phyloP scores from a whole-genome alignment of 2,329 filamentous ascomycete species.

The Trichoderma oligosporum region DNA sequence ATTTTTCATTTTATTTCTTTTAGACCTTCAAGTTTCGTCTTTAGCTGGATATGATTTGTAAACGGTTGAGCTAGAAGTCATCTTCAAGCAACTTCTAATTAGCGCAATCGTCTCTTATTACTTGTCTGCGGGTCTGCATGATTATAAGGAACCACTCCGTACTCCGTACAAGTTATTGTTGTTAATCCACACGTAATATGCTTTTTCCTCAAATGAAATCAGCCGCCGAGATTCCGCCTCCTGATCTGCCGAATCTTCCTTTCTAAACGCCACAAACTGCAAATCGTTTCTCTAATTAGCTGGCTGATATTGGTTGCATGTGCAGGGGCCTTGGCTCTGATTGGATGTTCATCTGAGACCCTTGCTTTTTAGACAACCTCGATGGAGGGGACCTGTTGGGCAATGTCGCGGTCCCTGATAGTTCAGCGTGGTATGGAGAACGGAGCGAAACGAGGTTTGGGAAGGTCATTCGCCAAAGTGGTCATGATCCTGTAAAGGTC shows the following conservation, averaged over 20 bases:
- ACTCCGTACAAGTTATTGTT: too few species aligned
- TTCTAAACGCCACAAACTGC: not conserved
- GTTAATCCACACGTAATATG: not conserved
- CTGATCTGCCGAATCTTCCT: constrained; percentile 3
- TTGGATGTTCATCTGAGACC: constrained; percentile 6
- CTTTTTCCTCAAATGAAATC: constrained; percentile 1
- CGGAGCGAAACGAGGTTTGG: constrained; percentile 3
- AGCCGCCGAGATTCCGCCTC: constrained; percentile 1
- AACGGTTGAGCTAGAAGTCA: too few species aligned
- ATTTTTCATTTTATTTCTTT: too few species aligned
- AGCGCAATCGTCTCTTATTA: not conserved
- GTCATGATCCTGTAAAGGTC: not conserved
- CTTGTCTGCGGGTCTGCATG: too few species aligned
- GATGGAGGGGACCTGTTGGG: not conserved
- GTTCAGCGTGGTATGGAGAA: constrained; percentile 2
- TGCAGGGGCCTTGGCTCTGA: not conserved
- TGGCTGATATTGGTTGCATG: constrained; percentile 6
- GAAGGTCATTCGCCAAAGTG: constrained; percentile 8
- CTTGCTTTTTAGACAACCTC: not conserved
- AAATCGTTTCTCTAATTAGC: constrained; percentile 6
- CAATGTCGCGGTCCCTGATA: not conserved
- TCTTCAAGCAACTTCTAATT: not conserved
- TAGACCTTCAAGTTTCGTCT: too few species aligned
- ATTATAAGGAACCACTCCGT: too few species aligned
- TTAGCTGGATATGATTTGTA: too few species aligned